A percentile compares a stretch with the other conserved stretches of the same genome.
These are phyloP conservation scores for Penicillium brasilianum DNA, from an alignment of 2,329 filamentous ascomycete genomes.

Conservation along the genomic window DNA sequence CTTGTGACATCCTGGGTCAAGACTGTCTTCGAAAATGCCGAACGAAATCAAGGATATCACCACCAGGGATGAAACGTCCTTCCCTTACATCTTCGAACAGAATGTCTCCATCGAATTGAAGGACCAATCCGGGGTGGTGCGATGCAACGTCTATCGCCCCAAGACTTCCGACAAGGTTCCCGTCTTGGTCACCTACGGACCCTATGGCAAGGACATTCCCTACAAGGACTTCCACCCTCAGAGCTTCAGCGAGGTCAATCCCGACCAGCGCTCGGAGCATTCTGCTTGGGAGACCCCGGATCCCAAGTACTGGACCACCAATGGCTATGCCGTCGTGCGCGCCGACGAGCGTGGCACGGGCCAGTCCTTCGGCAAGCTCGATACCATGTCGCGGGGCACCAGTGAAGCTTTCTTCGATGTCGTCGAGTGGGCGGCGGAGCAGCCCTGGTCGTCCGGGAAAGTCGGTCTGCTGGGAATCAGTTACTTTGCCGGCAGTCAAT, in stretches of 20 bases:
- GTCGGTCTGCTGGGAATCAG: constrained; percentile 58
- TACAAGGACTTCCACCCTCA: constrained; percentile 52
- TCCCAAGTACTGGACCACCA: constrained; percentile 60
- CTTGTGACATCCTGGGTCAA: neutral
- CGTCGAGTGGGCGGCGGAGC: constrained; percentile 58
- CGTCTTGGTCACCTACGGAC: constrained; percentile 72
- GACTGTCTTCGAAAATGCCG: constrained; percentile 27
- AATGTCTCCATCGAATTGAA: constrained; percentile 56
- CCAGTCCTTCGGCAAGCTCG: constrained; percentile 57
- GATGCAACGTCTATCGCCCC: constrained; percentile 59
- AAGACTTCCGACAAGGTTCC: constrained; percentile 53
- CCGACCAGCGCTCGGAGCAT: constrained; percentile 59
- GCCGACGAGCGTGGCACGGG: constrained; percentile 60
- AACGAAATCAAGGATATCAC: constrained; percentile 38
- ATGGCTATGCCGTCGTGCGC: constrained; percentile 62
- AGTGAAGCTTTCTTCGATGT: constrained; percentile 59
- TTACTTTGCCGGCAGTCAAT: constrained; percentile 61
- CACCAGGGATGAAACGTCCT: constrained; percentile 41
- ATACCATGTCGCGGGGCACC: constrained; percentile 60
- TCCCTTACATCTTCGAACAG: constrained; percentile 56
- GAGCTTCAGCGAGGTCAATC: constrained; percentile 60
- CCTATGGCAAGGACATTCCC: constrained; percentile 72
- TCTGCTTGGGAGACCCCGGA: constrained; percentile 66
- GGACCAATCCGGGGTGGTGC: constrained; percentile 46
- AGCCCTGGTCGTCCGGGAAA: constrained; percentile 58